Evolutionary conservation across 768 basidiomycete genomes (phyloP).

Genomic region (Xerocomus potaroensis): DNA sequence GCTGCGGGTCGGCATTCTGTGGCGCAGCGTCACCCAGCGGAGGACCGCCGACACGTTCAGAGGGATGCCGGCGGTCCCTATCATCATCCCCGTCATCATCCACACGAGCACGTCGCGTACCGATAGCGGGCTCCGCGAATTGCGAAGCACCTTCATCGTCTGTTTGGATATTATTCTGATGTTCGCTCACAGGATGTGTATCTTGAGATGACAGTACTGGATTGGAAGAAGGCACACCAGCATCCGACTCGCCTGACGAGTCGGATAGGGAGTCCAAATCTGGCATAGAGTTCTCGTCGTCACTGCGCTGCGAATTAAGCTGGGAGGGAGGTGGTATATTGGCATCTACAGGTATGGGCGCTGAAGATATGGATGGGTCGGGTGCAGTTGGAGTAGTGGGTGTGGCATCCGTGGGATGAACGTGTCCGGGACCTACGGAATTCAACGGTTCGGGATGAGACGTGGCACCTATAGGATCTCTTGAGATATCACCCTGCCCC

Average conservation of each 20-base stretch:
- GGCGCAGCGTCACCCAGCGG: slow-evolving; percentile 19
- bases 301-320: slow-evolving; percentile 12
- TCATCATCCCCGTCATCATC: slow-evolving; percentile 61
- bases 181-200: slow-evolving; percentile 28
- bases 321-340: slow-evolving; percentile 8
- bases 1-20: slow-evolving; percentile 22
- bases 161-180: slow-evolving; percentile 26
- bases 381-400: neutral
- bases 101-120: slow-evolving; percentile 50
- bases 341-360: slow-evolving; percentile 1
- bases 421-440: neutral
- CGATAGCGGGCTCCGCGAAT: slow-evolving; percentile 27
- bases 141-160: slow-evolving; percentile 28
- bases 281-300: slow-evolving; percentile 41
- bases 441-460: slow-evolving; percentile 6
- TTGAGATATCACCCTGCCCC: neutral
- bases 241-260: slow-evolving; percentile 34
- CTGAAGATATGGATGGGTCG: slow-evolving; percentile 1
- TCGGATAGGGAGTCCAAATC: slow-evolving; percentile 37
- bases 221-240: slow-evolving; percentile 28
- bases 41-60: slow-evolving; percentile 45
- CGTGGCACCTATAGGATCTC: neutral
- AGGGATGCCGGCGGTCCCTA: slow-evolving; percentile 60
- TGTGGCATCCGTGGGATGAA: slow-evolving; percentile 1
- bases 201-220: slow-evolving; percentile 22